Conservation (phyloP, 805 yeast species). For the Maudiozyma pseudohumilis region DNA sequence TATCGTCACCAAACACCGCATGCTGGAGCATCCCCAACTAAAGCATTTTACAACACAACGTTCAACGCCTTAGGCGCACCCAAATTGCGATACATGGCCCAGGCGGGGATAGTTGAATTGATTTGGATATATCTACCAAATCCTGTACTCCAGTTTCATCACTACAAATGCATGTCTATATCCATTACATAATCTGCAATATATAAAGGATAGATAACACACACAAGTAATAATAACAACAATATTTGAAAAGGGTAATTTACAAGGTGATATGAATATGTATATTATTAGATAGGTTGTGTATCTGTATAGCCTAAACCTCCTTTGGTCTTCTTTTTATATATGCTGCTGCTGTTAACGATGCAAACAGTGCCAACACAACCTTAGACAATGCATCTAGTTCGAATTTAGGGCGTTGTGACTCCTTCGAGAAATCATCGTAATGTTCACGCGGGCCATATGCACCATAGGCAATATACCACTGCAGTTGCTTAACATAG, state of each 20-base stretch:
- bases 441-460: constrained; percentile 59
- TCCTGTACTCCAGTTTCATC: too few relatives aligned
- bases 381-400: neutral
- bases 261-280: too few relatives aligned
- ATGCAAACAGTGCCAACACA: neutral
- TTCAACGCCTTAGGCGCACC: too few relatives aligned
- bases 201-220: neutral
- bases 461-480: constrained; percentile 56
- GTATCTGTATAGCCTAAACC: neutral
- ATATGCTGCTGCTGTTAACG: neutral
- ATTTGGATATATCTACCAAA: too few relatives aligned
- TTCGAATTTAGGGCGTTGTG: neutral
- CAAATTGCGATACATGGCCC: too few relatives aligned
- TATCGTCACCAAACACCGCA: too few relatives aligned
- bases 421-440: constrained; percentile 13
- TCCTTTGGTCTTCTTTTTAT: neutral
- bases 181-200: too few relatives aligned
- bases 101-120: too few relatives aligned
- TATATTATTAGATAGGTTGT: neutral
- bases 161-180: too few relatives aligned
- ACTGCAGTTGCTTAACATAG: constrained; percentile 46
- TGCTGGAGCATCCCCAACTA: too few relatives aligned
- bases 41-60: too few relatives aligned
- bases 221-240: neutral
- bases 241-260: neutral